Percentiles rank a stretch among this genome's conserved stretches.
These are phyloP conservation scores for Tetrahymena borealis DNA, from an alignment of 73 alveolate species.

Conservation along the genomic window DNA sequence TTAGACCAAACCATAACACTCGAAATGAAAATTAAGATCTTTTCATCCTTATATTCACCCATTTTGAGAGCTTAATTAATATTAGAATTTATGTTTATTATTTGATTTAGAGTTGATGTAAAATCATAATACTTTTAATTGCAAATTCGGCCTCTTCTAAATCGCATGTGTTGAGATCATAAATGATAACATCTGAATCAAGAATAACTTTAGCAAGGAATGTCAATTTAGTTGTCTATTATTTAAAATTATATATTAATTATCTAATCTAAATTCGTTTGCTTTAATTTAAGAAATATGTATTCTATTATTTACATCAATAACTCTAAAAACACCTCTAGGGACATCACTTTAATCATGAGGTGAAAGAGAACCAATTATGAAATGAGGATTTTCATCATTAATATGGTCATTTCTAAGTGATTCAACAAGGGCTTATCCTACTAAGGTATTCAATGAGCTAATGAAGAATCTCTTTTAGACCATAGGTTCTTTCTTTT, in stretches of 20 bases:
- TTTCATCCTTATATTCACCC: conserved; percentile 34
- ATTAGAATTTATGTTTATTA: not conserved
- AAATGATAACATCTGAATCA: conserved; percentile 36
- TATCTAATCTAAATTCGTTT: not conserved
- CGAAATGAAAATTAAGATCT: conserved; percentile 38
- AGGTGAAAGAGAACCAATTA: conserved; percentile 22
- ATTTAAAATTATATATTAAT: not conserved
- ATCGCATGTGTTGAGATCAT: conserved; percentile 38
- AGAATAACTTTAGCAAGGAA: conserved; percentile 29
- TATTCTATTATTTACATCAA: conserved; percentile 11
- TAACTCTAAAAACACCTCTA: conserved; percentile 21
- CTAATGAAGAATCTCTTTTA: conserved; percentile 36
- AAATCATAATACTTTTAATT: conserved; percentile 3
- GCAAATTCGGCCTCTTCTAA: conserved; percentile 38
- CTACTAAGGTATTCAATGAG: conserved; percentile 36
- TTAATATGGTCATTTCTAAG: conserved; percentile 31
- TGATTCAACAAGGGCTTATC: conserved; percentile 23
- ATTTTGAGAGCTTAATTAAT: conserved; percentile 5
- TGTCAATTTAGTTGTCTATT: conserved; percentile 19
- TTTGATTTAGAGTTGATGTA: not conserved
- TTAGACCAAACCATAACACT: conserved; percentile 65
- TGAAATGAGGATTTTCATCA: conserved; percentile 39
- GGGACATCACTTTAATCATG: conserved; percentile 4
- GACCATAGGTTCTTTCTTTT: conserved; percentile 18
- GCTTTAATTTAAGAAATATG: not conserved